Conservation (phyloP, 164 flowering plant genomes). For the Macadamia tetraphylla region DNA sequence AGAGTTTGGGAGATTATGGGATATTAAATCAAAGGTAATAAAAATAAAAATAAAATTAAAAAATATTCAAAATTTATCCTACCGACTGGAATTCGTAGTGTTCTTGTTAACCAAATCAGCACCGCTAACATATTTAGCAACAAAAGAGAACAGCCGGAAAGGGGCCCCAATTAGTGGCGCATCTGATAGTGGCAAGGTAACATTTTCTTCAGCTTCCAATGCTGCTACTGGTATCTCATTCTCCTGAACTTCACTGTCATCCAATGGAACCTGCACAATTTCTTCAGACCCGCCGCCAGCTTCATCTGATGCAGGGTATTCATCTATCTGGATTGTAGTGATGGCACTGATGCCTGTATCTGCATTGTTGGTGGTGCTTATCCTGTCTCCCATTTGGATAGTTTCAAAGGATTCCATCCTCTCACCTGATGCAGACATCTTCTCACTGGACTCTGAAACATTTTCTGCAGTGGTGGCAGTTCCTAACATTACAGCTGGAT, state of each 20-base stretch:
- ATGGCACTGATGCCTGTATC: not conserved
- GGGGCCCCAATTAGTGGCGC: conserved; percentile 97
- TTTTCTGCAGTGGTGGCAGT: conserved; percentile 10
- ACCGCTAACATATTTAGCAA: conserved; percentile 88
- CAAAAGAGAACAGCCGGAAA: conserved; percentile 70
- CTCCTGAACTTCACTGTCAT: conserved; percentile 43
- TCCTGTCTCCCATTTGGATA: conserved; percentile 13
- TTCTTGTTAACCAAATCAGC: conserved; percentile 74
- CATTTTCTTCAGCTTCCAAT: conserved; percentile 20
- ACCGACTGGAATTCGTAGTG: conserved; percentile 7
- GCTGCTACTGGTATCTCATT: conserved; percentile 17
- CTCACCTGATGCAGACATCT: not conserved
- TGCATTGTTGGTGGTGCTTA: not conserved
- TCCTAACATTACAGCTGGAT: conserved; percentile 10
- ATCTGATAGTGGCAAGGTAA: conserved; percentile 51
- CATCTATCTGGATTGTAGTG: not conserved
- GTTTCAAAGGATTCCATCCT: conserved; percentile 14
- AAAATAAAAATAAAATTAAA: no score
- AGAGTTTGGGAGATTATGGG: no score
- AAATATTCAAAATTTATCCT: not conserved
- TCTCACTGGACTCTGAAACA: not conserved
- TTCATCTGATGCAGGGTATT: conserved; percentile 8
- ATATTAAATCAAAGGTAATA: no score
- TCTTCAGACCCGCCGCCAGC: conserved; percentile 45
- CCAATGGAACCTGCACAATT: conserved; percentile 60